Evolutionary conservation across 306 rosid genomes (phyloP).

Genomic region (Mimosa pudica): DNA sequence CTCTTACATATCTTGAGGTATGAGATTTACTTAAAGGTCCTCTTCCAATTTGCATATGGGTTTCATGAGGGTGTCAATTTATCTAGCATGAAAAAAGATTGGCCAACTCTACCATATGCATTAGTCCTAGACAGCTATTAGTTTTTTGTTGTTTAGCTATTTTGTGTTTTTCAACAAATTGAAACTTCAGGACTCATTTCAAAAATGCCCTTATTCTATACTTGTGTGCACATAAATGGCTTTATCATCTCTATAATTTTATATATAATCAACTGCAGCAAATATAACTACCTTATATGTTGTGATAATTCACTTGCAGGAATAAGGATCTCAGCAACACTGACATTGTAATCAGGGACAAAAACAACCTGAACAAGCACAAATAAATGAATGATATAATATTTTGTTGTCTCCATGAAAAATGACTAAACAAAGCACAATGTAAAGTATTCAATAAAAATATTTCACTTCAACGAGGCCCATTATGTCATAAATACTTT

Average conservation of each 20-base stretch:
- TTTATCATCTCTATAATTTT: neutral
- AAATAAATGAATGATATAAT: slow-evolving; percentile 30
- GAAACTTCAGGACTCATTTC: too few relatives aligned
- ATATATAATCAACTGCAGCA: neutral
- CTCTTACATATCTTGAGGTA: too few relatives aligned
- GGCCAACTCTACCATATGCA: too few relatives aligned
- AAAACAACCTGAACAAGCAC: slow-evolving; percentile 68
- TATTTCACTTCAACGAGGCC: neutral
- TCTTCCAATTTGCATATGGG: too few relatives aligned
- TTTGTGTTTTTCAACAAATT: too few relatives aligned
- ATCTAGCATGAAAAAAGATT: too few relatives aligned
- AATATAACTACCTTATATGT: slow-evolving; percentile 76
- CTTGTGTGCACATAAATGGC: too few relatives aligned
- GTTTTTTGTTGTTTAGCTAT: too few relatives aligned
- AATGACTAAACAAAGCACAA: slow-evolving; percentile 15
- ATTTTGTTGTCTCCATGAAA: slow-evolving; percentile 18
- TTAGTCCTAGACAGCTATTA: too few relatives aligned
- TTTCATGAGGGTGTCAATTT: too few relatives aligned
- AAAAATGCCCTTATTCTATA: too few relatives aligned
- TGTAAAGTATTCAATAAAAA: neutral
- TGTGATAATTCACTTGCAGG: slow-evolving; percentile 99
- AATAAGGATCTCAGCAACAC: slow-evolving; percentile 89
- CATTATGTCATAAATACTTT: neutral
- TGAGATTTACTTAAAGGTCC: too few relatives aligned
- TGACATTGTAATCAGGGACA: slow-evolving; percentile 96